A percentile compares a stretch with the other conserved stretches of the same genome.
Conservation (phyloP, 2,329 filamentous ascomycete species). For the Setomelanomma holmii region DNA sequence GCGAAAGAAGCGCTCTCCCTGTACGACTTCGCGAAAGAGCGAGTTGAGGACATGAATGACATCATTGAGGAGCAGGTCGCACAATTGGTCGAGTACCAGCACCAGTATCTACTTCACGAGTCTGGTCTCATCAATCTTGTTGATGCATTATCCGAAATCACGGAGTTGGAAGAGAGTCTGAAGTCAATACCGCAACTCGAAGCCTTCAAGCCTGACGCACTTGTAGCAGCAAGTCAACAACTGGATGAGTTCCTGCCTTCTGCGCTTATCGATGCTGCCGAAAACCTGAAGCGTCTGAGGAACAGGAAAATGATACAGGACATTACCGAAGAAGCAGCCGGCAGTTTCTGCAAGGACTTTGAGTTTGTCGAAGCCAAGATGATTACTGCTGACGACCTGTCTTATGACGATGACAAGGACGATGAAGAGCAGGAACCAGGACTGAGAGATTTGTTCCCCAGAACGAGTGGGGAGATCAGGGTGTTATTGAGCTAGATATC, state of each 20-base stretch:
- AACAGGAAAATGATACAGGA: slow-evolving; percentile 74
- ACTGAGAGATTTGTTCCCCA: slow-evolving; percentile 66
- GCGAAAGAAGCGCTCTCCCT: slow-evolving; percentile 63
- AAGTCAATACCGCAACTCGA: slow-evolving; percentile 62
- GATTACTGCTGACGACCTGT: slow-evolving; percentile 63
- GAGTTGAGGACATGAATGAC: slow-evolving; percentile 63
- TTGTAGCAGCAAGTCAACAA: slow-evolving; percentile 74
- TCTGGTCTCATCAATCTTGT: slow-evolving; percentile 76
- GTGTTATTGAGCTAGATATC: slow-evolving; percentile 64
- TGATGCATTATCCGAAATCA: slow-evolving; percentile 58
- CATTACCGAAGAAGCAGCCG: slow-evolving; percentile 82
- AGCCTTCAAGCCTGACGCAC: slow-evolving; percentile 64
- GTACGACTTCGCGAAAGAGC: slow-evolving; percentile 69
- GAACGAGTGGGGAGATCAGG: slow-evolving; percentile 69
- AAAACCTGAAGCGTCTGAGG: slow-evolving; percentile 77
- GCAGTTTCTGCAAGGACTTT: slow-evolving; percentile 86
- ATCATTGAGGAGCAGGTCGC: slow-evolving; percentile 62
- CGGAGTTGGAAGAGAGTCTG: slow-evolving; percentile 57
- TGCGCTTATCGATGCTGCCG: slow-evolving; percentile 88
- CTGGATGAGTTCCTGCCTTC: slow-evolving; percentile 92
- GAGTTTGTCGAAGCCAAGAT: slow-evolving; percentile 71
- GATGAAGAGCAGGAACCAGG: slow-evolving; percentile 48
- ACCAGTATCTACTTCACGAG: slow-evolving; percentile 73
- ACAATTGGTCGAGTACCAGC: slow-evolving; percentile 72
- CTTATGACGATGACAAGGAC: slow-evolving; percentile 41